A percentile compares a stretch with the other conserved stretches of the same genome.
phyloP scores from a whole-genome alignment of 441 rosid genomes.

The Syzygium malaccense region DNA sequence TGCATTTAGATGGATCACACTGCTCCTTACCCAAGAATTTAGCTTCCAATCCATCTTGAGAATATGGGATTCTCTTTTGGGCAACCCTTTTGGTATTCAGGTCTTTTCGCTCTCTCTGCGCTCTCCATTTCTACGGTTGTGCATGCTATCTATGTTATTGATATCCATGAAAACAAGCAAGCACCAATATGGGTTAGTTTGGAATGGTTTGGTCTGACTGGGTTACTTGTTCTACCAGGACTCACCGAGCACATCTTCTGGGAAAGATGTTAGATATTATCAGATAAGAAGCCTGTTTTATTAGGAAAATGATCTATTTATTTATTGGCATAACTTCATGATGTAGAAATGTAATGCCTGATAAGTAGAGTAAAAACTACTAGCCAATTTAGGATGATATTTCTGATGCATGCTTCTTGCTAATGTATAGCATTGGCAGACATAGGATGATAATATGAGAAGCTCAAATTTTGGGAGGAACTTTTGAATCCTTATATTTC shows the following conservation, averaged over 20 bases:
- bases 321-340: neutral
- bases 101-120: conserved; percentile 19
- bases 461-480: neutral
- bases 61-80: conserved; percentile 70
- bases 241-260: neutral
- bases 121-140: neutral
- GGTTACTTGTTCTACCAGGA: neutral
- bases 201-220: neutral
- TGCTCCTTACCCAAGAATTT: conserved; percentile 71
- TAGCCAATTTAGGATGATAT: neutral
- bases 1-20: conserved; percentile 75
- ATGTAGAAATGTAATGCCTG: neutral
- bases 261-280: neutral
- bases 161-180: neutral
- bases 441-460: neutral
- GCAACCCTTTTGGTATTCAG: conserved; percentile 62
- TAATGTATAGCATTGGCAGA: neutral
- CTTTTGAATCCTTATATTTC: neutral
- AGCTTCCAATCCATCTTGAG: conserved; percentile 47
- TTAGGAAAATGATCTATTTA: neutral
- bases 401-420: neutral
- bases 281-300: neutral
- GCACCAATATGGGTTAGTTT: neutral
- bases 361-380: neutral
- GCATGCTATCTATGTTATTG: neutral